A percentile compares a stretch with the other conserved stretches of the same genome.
Conservation (phyloP, 1,139 yeast genomes). For the Yamadazyma kanchanaburiensis region DNA sequence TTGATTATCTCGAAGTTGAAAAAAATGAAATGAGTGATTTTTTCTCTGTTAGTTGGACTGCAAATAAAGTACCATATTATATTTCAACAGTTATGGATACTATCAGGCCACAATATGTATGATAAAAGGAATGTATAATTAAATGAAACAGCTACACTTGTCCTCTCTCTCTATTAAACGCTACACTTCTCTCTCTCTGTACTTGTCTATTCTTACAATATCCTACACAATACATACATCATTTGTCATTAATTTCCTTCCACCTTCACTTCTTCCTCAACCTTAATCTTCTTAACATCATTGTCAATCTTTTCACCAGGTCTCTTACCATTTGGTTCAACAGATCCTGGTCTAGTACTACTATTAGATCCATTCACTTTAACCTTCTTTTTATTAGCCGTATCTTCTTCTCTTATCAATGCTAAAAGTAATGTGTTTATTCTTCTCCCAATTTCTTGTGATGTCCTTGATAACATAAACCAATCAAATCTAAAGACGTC, state of each 20-base stretch:
- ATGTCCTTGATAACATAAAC: constrained; percentile 81
- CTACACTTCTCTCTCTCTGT: too few species aligned
- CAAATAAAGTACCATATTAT: constrained; percentile 76
- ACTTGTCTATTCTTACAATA: too few species aligned
- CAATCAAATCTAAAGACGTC: constrained; percentile 86
- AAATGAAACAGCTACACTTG: too few species aligned
- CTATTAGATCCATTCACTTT: constrained; percentile 19
- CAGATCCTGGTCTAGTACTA: constrained; percentile 33
- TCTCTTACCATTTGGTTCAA: constrained; percentile 25
- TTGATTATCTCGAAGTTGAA: constrained; percentile 65
- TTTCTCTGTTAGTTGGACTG: constrained; percentile 85
- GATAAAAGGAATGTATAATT: too few species aligned
- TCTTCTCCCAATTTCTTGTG: constrained; percentile 81
- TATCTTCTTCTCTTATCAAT: constrained; percentile 73
- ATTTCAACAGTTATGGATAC: constrained; percentile 64
- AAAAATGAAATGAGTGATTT: constrained; percentile 63
- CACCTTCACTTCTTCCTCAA: too few species aligned
- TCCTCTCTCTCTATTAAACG: too few species aligned
- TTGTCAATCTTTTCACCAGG: too few species aligned
- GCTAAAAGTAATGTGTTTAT: constrained; percentile 76
- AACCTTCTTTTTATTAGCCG: constrained; percentile 33
- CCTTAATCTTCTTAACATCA: too few species aligned
- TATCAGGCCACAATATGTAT: constrained; percentile 28
- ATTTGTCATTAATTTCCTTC: too few species aligned
- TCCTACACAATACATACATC: too few species aligned